Conservation (phyloP, 1,284 basidiomycete genomes). For the Pseudozyma sp. region DNA sequence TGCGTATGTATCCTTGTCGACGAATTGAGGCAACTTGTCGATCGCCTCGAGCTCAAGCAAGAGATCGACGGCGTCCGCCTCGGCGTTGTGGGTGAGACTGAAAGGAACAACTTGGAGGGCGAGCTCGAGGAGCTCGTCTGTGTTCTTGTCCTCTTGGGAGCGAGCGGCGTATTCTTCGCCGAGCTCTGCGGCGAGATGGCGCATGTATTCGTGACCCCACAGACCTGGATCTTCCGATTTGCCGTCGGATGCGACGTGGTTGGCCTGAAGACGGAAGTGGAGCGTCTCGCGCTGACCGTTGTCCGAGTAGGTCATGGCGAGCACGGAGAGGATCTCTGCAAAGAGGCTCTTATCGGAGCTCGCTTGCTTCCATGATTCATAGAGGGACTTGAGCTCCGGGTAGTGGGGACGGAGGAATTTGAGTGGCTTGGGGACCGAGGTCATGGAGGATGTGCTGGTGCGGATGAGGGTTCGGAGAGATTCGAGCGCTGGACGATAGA, state of each 20-base stretch:
- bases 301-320: conserved; percentile 99
- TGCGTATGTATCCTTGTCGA: conserved; percentile 81
- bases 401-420: conserved; percentile 98
- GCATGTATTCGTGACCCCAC: conserved; percentile 99
- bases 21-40: conserved; percentile 71
- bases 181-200: conserved; percentile 94
- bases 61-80: conserved; percentile 97
- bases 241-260: conserved; percentile 41
- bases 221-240: conserved; percentile 79
- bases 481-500: conserved; percentile 92
- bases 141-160: conserved; percentile 47
- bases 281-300: conserved; percentile 94
- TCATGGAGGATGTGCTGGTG: conserved; percentile 98
- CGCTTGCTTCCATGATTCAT: conserved; percentile 54
- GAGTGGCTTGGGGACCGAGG: conserved; percentile 98
- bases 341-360: conserved; percentile 80
- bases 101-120: conserved; percentile 90
- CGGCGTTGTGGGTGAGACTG: conserved; percentile 92
- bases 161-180: conserved; percentile 86
- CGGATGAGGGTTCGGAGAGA: conserved; percentile 92
- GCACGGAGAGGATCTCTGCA: conserved; percentile 97
- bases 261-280: conserved; percentile 60
- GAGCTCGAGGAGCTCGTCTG: conserved; percentile 73
- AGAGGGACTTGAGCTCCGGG: conserved; percentile 76
- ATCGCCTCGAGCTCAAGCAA: conserved; percentile 94